Evolutionary conservation across 495 filamentous ascomycete genomes (phyloP), one percentile per base, ranked within the genome.

Genomic region (Parachaetomium inaequale): DNA sequence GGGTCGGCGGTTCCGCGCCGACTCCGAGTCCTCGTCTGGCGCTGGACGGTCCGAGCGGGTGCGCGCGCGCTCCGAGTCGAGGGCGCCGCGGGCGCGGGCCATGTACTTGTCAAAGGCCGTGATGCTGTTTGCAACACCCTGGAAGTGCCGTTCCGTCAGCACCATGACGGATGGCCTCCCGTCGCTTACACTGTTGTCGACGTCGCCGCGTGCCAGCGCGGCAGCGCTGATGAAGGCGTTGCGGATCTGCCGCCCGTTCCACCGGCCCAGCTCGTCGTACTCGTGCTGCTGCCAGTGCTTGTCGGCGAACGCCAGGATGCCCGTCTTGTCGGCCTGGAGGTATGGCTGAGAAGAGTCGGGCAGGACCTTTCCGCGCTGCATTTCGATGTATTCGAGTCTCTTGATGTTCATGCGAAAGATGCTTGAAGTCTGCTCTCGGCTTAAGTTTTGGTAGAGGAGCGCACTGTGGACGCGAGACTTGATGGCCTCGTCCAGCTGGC

Each of bases 231-330:
- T 19, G 58, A 75, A 55, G 1, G 71, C 74, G 51, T 76, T 76
- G 42, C 74, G 69, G 58, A 75, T 75, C 66, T 75, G 71, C 53
- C 72, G 68, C 7, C 74, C 72, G 52, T 76, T 76, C 66, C 69
- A 72, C 19, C 68, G 64, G 50, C 72, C 65, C n/a, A 34, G 52
- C 34, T 58, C 59, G 31, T 71, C 69, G 32, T 28, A 31, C n/a
- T 46, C 21, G 31, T 52, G 31, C 3, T 40, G 6, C 7, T 19
- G 14, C n/a, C 28, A 59, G 58, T 59, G 46, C 29, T 50, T 28
- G n/a, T 34, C 21, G 0, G 46, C 58, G 21, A 59, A 59, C 2
- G 12, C 47, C 0, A 34, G 15, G 31, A 59, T 59, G 21, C 28
- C 29, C 5, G 17, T 10, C 25, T 59, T 47, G 46, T 59, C 45